phyloP scores from a whole-genome alignment of 2,329 filamentous ascomycete species.

The Diaporthe sp. region DNA sequence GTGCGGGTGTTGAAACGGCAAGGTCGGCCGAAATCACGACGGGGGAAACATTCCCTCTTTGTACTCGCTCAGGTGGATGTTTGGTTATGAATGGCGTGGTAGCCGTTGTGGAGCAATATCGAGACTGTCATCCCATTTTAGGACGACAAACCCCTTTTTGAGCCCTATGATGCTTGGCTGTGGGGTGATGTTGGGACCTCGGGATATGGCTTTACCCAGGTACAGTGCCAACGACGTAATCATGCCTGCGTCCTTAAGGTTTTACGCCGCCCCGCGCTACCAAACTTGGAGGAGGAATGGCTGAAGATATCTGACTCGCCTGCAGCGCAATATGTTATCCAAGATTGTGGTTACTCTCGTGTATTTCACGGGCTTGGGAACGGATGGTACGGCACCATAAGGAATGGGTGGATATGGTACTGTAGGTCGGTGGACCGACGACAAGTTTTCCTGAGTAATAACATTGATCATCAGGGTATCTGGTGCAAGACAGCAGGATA shows the following conservation, averaged over 20 bases:
- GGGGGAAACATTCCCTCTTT: neutral
- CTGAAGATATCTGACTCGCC: neutral
- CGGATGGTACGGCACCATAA: neutral
- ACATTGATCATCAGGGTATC: neutral
- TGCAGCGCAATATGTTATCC: neutral
- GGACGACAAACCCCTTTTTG: neutral
- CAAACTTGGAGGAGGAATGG: neutral
- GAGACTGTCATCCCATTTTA: constrained; percentile 3
- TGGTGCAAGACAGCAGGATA: no score
- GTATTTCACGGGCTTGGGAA: no score
- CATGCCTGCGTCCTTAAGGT: neutral
- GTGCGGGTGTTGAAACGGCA: neutral
- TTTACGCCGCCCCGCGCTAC: neutral
- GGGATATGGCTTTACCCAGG: neutral
- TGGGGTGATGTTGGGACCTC: neutral
- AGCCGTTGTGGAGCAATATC: neutral
- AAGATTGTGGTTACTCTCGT: neutral
- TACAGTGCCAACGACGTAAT: neutral
- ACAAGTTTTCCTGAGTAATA: neutral
- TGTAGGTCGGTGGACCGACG: neutral
- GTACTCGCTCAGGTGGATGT: neutral
- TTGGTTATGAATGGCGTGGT: neutral
- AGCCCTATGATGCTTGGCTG: neutral
- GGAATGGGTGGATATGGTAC: neutral
- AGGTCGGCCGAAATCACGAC: neutral